A percentile compares a stretch with the other conserved stretches of the same genome.
These are phyloP conservation scores for Nakaseomyces bracarensis DNA, from an alignment of 1,139 yeast species.

Conservation along the genomic window DNA sequence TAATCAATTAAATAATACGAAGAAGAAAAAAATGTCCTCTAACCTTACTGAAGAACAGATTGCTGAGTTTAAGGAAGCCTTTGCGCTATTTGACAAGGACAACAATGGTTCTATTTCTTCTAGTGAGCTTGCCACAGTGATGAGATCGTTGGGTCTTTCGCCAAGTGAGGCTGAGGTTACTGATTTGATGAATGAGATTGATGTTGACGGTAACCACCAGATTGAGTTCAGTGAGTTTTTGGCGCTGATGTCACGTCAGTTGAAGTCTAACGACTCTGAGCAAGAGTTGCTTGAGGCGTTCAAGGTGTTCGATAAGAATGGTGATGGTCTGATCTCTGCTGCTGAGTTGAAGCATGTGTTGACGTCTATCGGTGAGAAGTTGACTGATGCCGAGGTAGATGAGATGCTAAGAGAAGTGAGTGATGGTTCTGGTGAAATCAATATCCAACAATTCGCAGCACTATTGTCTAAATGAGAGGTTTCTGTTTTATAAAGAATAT, in stretches of 20 bases:
- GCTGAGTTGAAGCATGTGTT: conserved; percentile 94
- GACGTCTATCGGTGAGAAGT: conserved; percentile 93
- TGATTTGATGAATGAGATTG: conserved; percentile 95
- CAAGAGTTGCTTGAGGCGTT: conserved; percentile 97
- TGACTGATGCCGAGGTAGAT: conserved; percentile 92
- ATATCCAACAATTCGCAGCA: conserved; percentile 89
- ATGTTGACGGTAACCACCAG: conserved; percentile 87
- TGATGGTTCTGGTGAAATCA: conserved; percentile 92
- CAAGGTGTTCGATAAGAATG: conserved; percentile 82
- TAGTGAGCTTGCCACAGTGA: conserved; percentile 91
- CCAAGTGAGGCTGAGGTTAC: conserved; percentile 94
- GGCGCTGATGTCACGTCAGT: conserved; percentile 78
- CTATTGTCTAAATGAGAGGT: conserved; percentile 48
- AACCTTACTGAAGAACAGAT: conserved; percentile 93
- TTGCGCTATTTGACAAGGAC: conserved; percentile 91
- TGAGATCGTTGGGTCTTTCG: conserved; percentile 95
- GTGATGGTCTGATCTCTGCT: conserved; percentile 93
- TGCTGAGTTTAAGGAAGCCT: conserved; percentile 95
- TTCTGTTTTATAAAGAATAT: no score
- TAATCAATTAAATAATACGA: neutral
- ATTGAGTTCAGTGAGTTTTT: conserved; percentile 80
- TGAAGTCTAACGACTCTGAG: conserved; percentile 93
- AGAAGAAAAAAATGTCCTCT: conserved; percentile 40
- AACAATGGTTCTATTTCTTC: conserved; percentile 95
- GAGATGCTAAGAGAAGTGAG: conserved; percentile 96